Evolutionary conservation across 2,329 filamentous ascomycete species (phyloP), one percentile per base, ranked within the genome.

Genomic region (Claviceps humidiphila): DNA sequence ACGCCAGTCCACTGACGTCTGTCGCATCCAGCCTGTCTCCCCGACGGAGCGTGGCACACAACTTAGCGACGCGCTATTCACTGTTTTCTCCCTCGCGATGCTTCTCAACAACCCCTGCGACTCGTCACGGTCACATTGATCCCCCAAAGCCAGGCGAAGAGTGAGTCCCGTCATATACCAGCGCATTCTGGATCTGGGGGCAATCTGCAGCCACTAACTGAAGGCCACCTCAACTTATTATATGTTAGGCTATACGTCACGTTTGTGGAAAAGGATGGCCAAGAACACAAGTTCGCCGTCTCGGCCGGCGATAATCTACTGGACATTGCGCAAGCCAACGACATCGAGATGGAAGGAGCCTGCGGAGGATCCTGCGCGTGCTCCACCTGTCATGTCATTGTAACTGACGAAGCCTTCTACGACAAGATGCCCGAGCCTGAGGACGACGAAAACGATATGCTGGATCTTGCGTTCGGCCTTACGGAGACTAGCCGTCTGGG

Each of bases 341-440:
- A 97, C 64, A 74, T 98, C 43, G 93, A 98, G 68, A 97, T 98
- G 91, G 93, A 98, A 74, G 90, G 93, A 56, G 93, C 93, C 13
- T 98, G 93, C 64, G 93, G 93, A 59, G 93, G 89, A 22, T 93
- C 87, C 38, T 95, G 89, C 69, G 89, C 89, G 51, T 95, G 89
- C 72, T 93, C 87, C 53, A 95, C 89, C 5, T 95, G 89, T 72
- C 89, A 95, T 70, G 84, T 95, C 53, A 89, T 95, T 56, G 86
- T 95, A 40, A 69, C 80, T 54, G 81, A 85, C 62, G 80, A 87
- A 45, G 78, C 79, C 4, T 78, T 81, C 68, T 91, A 85, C 70
- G 85, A 91, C 59, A 81, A 79, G 69, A 89, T 90, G 74, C 77
- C 82, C 59, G 85, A 88, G 66, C 83, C 85, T 42, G 82, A 84